Conservation (phyloP, 371 early-diverging fungal species). For the Mortierella sp. region DNA sequence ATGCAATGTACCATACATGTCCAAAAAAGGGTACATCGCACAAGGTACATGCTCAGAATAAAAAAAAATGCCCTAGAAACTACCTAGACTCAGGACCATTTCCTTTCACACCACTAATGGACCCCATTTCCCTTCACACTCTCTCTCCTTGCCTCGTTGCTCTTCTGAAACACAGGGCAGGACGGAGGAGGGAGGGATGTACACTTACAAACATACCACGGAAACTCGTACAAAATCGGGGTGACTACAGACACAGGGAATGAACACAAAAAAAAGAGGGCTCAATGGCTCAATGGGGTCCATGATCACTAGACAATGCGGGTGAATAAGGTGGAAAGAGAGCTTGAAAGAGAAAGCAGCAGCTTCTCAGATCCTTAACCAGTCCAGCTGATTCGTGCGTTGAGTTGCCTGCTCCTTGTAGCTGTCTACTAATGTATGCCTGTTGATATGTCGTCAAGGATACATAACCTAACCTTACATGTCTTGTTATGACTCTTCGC, state of each 20-base stretch:
- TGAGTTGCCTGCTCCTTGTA: too few species aligned
- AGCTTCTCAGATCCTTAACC: too few species aligned
- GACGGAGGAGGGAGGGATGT: not conserved
- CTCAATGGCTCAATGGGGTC: not conserved
- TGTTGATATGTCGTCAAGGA: not conserved
- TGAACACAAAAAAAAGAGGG: not conserved
- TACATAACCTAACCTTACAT: slow-evolving; percentile 1
- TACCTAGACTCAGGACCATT: not conserved
- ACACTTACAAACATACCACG: not conserved
- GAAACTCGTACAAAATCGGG: not conserved
- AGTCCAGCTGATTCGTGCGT: too few species aligned
- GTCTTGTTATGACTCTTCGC: not conserved
- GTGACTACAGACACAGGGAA: not conserved
- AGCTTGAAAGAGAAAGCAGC: too few species aligned
- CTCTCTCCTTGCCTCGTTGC: not conserved
- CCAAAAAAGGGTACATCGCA: not conserved
- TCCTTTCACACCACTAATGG: not conserved
- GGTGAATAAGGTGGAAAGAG: too few species aligned
- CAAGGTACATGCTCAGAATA: not conserved
- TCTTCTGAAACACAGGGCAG: not conserved
- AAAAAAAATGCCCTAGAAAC: too few species aligned
- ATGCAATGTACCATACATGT: not conserved
- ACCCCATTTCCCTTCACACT: not conserved
- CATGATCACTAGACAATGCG: too few species aligned
- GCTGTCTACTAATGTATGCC: not conserved